Conservation (phyloP, 345 rosid genomes). For the Syzygium oleosum region DNA sequence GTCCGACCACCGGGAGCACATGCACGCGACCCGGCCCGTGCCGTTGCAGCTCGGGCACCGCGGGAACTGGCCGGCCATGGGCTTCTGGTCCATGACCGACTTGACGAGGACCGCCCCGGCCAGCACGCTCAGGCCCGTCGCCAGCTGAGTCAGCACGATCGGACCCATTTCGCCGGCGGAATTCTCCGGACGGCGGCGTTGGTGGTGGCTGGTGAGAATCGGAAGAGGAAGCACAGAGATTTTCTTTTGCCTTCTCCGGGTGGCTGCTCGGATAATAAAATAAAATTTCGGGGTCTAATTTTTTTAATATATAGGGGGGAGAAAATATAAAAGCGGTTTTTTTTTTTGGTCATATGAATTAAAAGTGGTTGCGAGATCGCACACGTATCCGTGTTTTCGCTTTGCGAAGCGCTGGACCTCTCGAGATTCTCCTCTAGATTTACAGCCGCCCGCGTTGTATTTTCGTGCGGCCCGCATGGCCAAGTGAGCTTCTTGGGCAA, state of each 20-base stretch:
- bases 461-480: not conserved
- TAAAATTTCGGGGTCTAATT: not conserved
- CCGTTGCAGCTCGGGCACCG: constrained; percentile 81
- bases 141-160: constrained; percentile 66
- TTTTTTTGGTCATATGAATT: no score
- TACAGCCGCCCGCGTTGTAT: not conserved
- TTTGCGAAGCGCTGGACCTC: not conserved
- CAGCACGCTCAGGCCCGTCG: constrained; percentile 74
- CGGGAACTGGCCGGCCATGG: constrained; percentile 75
- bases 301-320: not conserved
- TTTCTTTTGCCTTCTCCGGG: not conserved
- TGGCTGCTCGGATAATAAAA: not conserved
- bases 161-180: constrained; percentile 41
- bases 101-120: constrained; percentile 85
- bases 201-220: not conserved
- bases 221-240: not conserved
- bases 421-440: not conserved
- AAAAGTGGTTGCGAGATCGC: constrained; percentile 14
- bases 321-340: not conserved
- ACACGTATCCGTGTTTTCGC: constrained; percentile 30
- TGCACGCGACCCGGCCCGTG: constrained; percentile 67
- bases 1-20: constrained; percentile 89
- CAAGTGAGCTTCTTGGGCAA: not conserved
- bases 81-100: constrained; percentile 76
- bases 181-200: not conserved